A percentile compares a stretch with the other conserved stretches of the same genome.
Evolutionary conservation across 768 basidiomycete species (phyloP).

Genomic region (Lepiota brunneoincarnata): DNA sequence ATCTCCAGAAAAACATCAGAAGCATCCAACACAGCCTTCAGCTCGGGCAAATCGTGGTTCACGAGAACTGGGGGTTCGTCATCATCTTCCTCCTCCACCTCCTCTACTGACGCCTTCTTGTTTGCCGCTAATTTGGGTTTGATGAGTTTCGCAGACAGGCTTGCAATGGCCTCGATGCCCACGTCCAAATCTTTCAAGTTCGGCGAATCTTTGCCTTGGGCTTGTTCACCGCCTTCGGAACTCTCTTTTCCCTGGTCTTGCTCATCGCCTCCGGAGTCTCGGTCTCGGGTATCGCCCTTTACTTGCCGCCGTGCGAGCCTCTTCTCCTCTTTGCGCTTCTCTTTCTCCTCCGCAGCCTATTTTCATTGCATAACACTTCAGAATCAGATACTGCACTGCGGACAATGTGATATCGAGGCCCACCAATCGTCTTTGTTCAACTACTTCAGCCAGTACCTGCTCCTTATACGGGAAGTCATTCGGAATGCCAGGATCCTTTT

Average conservation of each 20-base stretch:
- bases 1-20: conserved; percentile 81
- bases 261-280: conserved; percentile 15
- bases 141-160: conserved; percentile 40
- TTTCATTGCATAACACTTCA: not conserved
- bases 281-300: conserved; percentile 27
- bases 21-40: conserved; percentile 66
- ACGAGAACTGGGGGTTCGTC: conserved; percentile 60
- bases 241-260: conserved; percentile 15
- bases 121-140: conserved; percentile 32
- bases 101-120: conserved; percentile 23
- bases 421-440: conserved; percentile 75
- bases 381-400: not conserved
- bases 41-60: conserved; percentile 59
- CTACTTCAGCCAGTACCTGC: conserved; percentile 87
- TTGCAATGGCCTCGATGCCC: conserved; percentile 46
- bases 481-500: conserved; percentile 92
- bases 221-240: conserved; percentile 25
- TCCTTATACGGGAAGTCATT: conserved; percentile 94
- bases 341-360: conserved; percentile 78
- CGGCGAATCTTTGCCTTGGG: conserved; percentile 24
- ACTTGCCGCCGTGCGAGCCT: conserved; percentile 24
- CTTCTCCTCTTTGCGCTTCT: conserved; percentile 62
- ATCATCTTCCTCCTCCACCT: conserved; percentile 39
- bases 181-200: conserved; percentile 41
- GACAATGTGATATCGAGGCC: conserved; percentile 17